Percentiles rank a stretch among this genome's conserved stretches.
Conservation (phyloP, 768 basidiomycete genomes). For the Serendipita sp. region DNA sequence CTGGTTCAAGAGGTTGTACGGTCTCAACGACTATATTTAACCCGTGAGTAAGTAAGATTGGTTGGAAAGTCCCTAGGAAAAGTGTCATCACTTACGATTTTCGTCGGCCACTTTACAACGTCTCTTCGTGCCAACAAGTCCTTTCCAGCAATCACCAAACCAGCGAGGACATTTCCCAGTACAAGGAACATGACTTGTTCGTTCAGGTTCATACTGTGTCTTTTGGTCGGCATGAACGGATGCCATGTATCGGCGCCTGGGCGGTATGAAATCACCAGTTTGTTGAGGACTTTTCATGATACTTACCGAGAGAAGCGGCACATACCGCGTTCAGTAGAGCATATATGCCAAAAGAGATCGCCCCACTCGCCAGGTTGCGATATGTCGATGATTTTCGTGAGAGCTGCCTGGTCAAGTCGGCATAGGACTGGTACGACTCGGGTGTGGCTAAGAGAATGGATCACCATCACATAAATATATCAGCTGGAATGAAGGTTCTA, state of each 20-base stretch:
- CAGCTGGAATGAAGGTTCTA: not conserved
- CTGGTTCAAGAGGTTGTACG: not conserved
- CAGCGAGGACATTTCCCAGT: not conserved
- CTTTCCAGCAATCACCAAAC: not conserved
- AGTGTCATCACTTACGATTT: not conserved
- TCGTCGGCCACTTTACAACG: not conserved
- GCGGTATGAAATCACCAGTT: not conserved
- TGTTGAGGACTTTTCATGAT: not conserved
- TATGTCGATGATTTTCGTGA: not conserved
- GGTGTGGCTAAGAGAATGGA: not conserved
- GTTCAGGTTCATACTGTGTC: not conserved
- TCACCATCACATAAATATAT: not conserved
- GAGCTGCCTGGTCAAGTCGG: not conserved
- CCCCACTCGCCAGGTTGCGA: not conserved
- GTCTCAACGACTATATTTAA: not conserved
- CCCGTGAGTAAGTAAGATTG: not conserved
- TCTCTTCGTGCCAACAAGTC: not conserved
- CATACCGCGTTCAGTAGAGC: not conserved
- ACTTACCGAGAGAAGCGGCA: not conserved
- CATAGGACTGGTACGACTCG: not conserved
- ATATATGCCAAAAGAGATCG: not conserved
- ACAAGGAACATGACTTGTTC: not conserved
- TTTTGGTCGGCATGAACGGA: not conserved
- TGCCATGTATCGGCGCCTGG: slow-evolving; percentile 1
- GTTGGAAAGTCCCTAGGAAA: not conserved